phyloP scores from a whole-genome alignment of 257 asterid genomes.

The Solanum commersonii region DNA sequence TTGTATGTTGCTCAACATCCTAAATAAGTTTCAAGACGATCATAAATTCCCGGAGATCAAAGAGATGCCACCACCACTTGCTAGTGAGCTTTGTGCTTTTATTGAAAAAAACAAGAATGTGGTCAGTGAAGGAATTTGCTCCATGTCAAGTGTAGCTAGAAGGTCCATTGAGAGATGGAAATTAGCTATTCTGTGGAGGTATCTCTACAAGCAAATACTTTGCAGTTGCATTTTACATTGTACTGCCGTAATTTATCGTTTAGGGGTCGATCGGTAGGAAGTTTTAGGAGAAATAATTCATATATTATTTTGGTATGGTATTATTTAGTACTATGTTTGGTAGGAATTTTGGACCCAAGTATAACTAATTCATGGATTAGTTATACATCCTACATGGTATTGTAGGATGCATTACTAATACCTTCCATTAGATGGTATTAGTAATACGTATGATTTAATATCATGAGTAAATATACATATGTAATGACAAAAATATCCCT shows the following conservation, averaged over 20 bases:
- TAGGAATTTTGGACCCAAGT: neutral
- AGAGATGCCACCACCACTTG: slow-evolving; percentile 9
- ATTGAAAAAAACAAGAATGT: slow-evolving; percentile 11
- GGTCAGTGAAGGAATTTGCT: neutral
- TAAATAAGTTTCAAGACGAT: slow-evolving; percentile 23
- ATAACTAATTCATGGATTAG: neutral
- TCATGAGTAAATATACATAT: too few species aligned
- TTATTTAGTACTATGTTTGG: too few species aligned
- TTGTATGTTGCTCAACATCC: slow-evolving; percentile 22
- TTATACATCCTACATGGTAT: neutral
- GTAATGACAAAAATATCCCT: too few species aligned
- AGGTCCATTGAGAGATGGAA: slow-evolving; percentile 43
- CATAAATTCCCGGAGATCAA: neutral
- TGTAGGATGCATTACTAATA: neutral
- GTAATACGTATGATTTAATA: neutral
- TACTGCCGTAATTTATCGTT: neutral
- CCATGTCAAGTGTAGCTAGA: slow-evolving; percentile 12
- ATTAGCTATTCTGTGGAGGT: slow-evolving; percentile 61
- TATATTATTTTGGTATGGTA: too few species aligned
- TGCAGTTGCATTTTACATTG: slow-evolving; percentile 39
- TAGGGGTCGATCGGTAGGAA: neutral
- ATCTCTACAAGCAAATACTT: slow-evolving; percentile 44
- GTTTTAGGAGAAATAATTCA: neutral
- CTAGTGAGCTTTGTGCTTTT: slow-evolving; percentile 32
- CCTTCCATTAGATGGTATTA: neutral